Conservation (phyloP, 345 rosid species). For the Eucalyptus decipiens region DNA sequence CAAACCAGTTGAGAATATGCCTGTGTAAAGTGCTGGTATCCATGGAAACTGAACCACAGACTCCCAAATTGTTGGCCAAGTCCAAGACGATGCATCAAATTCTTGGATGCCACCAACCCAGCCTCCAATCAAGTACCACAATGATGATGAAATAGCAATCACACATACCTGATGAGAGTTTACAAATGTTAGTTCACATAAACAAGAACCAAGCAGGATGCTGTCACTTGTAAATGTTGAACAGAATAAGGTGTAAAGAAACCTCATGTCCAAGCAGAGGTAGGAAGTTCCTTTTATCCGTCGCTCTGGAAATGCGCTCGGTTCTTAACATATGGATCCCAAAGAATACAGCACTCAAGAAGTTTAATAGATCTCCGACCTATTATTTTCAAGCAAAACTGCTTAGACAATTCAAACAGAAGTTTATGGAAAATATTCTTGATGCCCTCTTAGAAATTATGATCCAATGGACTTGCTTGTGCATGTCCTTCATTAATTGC, state of each 20-base stretch:
- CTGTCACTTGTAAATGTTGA: background rate
- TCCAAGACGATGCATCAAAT: slow-evolving; percentile 24
- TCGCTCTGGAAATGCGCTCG: slow-evolving; percentile 42
- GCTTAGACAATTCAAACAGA: background rate
- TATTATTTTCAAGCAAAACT: background rate
- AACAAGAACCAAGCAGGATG: background rate
- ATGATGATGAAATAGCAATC: slow-evolving; percentile 26
- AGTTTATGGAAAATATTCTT: background rate
- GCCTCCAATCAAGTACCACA: slow-evolving; percentile 40
- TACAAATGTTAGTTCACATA: background rate
- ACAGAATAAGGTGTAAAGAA: background rate
- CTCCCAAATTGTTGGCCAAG: slow-evolving; percentile 29
- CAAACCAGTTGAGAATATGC: slow-evolving; percentile 42
- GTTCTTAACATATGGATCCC: slow-evolving; percentile 60
- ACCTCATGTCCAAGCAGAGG: slow-evolving; percentile 55
- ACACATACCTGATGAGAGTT: slow-evolving; percentile 20
- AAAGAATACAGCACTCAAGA: slow-evolving; percentile 52
- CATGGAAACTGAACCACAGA: slow-evolving; percentile 48
- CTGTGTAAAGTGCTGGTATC: slow-evolving; percentile 54
- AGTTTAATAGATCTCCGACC: slow-evolving; percentile 59
- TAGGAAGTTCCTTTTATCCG: slow-evolving; percentile 25
- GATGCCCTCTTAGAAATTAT: background rate
- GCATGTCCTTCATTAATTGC: too few relatives aligned
- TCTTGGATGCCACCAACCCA: slow-evolving; percentile 9
- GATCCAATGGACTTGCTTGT: background rate